Evolutionary conservation across 129 eudicot genomes (phyloP).

Genomic region (carrot (Daucus carota)): DH1_v3.0 NC_030381.2:40863001-40863500

Average conservation of each 20-base stretch:
- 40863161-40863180: background rate
- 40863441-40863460: constrained; percentile 72
- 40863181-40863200: background rate
- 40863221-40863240: background rate
- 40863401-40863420: constrained; percentile 80
- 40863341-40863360: constrained; percentile 68
- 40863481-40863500: constrained; percentile 87
- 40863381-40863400: constrained; percentile 99
- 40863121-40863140: background rate
- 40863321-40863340: constrained; percentile 1
- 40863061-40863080: background rate
- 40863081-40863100: background rate
- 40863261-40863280: background rate
- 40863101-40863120: background rate
- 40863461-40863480: constrained; percentile 78
- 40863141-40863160: background rate
- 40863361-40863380: constrained; percentile 77
- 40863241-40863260: background rate
- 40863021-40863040: too few species aligned
- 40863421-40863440: constrained; percentile 86
- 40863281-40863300: background rate
- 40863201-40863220: background rate
- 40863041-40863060: too few species aligned
- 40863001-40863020: too few species aligned
- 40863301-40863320: background rate